Conservation (phyloP, 306 rosid genomes). For the Cajanus cajan region DNA sequence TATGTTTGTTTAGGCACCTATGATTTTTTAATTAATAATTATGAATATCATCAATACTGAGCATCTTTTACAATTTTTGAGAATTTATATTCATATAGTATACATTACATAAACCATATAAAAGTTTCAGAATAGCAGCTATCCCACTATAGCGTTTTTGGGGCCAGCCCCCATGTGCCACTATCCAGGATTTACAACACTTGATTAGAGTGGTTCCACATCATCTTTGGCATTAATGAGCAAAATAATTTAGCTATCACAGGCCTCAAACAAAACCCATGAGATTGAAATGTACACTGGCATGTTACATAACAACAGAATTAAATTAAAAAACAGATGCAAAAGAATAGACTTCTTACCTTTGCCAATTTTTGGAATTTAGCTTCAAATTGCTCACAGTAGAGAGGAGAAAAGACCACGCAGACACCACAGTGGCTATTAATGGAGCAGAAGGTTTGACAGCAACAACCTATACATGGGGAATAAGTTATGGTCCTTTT, state of each 20-base stretch:
- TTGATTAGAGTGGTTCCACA: neutral
- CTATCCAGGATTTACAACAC: neutral
- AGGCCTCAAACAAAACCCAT: constrained; percentile 5
- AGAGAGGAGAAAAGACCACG: constrained; percentile 96
- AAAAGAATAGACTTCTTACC: constrained; percentile 46
- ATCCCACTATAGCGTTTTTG: neutral
- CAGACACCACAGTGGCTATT: constrained; percentile 67
- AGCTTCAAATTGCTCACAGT: constrained; percentile 60
- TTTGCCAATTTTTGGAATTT: constrained; percentile 79
- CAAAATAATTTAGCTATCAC: neutral
- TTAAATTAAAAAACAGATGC: neutral
- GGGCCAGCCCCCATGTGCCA: neutral
- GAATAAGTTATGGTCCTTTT: neutral
- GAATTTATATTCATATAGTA: neutral
- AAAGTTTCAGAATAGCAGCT: neutral
- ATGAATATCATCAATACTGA: neutral
- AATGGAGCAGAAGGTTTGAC: constrained; percentile 64
- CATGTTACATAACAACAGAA: neutral
- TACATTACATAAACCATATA: neutral
- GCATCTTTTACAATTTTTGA: neutral
- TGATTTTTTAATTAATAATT: neutral
- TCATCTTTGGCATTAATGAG: neutral
- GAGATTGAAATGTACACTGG: constrained; percentile 9
- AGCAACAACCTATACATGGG: constrained; percentile 59
- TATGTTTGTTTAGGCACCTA: neutral